Percentiles rank a stretch among this genome's conserved stretches.
phyloP scores from a whole-genome alignment of 2,329 filamentous ascomycete genomes.

The Penicillium sp. region DNA sequence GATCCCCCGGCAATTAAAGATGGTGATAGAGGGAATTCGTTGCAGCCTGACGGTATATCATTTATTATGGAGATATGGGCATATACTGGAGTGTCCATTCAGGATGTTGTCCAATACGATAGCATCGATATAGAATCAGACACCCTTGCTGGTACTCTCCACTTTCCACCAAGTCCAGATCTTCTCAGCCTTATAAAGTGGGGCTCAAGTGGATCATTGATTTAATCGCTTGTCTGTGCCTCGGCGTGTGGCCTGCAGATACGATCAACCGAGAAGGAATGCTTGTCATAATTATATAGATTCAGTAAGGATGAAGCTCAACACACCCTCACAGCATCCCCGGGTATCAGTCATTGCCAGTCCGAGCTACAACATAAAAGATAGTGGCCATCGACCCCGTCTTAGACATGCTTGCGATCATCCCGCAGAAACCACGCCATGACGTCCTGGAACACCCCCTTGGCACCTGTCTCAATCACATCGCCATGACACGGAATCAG shows the following conservation, averaged over 20 bases:
- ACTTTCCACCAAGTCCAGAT: neutral
- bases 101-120: no score
- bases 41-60: constrained; percentile 7
- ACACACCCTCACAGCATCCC: neutral
- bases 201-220: neutral
- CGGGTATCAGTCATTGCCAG: neutral
- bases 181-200: constrained; percentile 24
- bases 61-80: no score
- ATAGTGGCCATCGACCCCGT: neutral
- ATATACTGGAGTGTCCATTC: no score
- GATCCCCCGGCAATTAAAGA: constrained; percentile 2
- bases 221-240: no score
- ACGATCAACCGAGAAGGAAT: no score
- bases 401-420: constrained; percentile 25
- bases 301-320: constrained; percentile 3
- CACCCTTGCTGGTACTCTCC: neutral
- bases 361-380: neutral
- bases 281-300: constrained; percentile 1
- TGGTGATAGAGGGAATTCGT: constrained; percentile 7
- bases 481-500: constrained; percentile 93
- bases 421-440: constrained; percentile 73
- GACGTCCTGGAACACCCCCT: constrained; percentile 68
- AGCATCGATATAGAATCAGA: no score
- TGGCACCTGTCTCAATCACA: constrained; percentile 68
- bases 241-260: no score